Percentiles rank a stretch among this genome's conserved stretches.
Evolutionary conservation across 768 basidiomycete genomes (phyloP).

Genomic region (Hygrophoropsis aurantiaca): DNA sequence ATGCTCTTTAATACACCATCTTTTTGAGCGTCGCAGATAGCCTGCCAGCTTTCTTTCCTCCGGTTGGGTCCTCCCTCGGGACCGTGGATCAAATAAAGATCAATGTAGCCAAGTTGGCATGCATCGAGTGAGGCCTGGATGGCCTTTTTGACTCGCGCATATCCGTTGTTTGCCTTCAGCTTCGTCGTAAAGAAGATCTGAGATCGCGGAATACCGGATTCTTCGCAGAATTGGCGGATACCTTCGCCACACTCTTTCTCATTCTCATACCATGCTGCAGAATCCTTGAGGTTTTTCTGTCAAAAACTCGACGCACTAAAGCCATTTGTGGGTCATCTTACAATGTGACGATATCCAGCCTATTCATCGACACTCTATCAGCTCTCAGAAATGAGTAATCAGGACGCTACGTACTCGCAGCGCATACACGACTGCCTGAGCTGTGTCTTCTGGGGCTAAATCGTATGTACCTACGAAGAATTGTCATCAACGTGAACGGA

Average conservation of each 20-base stretch:
- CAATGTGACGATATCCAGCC: constrained; percentile 68
- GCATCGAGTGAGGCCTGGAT: constrained; percentile 53
- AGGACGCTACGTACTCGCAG: constrained; percentile 46
- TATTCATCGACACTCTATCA: constrained; percentile 15
- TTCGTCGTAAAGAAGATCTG: constrained; percentile 75
- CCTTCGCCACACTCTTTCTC: constrained; percentile 64
- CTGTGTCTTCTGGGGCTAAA: constrained; percentile 56
- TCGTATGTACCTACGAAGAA: constrained; percentile 54
- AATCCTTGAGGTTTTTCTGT: not conserved
- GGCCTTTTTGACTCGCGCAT: constrained; percentile 45
- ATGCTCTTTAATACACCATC: constrained; percentile 58
- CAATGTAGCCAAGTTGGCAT: constrained; percentile 62
- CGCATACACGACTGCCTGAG: constrained; percentile 57
- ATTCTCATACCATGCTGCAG: constrained; percentile 54
- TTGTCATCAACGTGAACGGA: not conserved
- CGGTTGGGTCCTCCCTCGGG: constrained; percentile 60
- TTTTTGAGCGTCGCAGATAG: constrained; percentile 62
- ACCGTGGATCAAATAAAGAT: constrained; percentile 71
- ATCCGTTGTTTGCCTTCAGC: constrained; percentile 56
- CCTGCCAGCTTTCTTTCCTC: constrained; percentile 64
- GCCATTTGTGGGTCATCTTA: too few species aligned
- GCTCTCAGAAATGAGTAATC: too few species aligned
- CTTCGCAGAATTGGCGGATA: constrained; percentile 52
- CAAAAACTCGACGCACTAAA: not conserved
- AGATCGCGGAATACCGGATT: constrained; percentile 48